Evolutionary conservation across 169 alveolate species (phyloP).

Genomic region (Cystoisospora suis): DNA sequence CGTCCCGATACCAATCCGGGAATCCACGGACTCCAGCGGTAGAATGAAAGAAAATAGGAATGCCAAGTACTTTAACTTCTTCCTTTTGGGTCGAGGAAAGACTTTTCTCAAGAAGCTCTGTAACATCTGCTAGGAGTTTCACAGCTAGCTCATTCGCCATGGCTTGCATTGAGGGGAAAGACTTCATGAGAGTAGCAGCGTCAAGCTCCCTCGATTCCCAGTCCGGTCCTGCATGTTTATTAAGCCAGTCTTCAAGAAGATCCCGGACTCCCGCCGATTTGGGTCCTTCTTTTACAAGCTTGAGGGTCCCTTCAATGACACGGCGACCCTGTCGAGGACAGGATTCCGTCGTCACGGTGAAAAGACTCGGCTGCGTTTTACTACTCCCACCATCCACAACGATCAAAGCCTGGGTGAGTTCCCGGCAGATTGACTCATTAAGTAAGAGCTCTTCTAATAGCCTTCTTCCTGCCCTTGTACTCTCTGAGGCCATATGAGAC

Average conservation of each 20-base stretch:
- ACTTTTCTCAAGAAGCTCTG: background rate
- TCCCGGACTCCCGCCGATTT: constrained; percentile 31
- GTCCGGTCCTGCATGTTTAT: constrained; percentile 17
- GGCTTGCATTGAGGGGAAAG: constrained; percentile 32
- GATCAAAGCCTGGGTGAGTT: background rate
- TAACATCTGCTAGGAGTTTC: background rate
- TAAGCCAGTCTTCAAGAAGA: constrained; percentile 35
- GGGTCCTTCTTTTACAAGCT: constrained; percentile 21
- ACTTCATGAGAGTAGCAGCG: background rate
- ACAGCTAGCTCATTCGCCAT: background rate
- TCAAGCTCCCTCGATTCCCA: constrained; percentile 27
- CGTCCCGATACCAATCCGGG: constrained; percentile 52
- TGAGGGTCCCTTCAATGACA: background rate
- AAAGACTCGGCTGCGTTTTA: constrained; percentile 18
- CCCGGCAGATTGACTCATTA: background rate
- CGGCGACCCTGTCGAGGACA: constrained; percentile 24
- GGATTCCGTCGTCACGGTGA: constrained; percentile 12
- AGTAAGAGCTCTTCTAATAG: background rate
- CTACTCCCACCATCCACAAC: constrained; percentile 56
- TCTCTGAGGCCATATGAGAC: no score
- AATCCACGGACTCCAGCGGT: constrained; percentile 46
- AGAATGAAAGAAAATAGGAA: constrained; percentile 34
- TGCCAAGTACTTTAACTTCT: constrained; percentile 40
- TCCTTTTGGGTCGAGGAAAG: background rate
- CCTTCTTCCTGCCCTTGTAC: no score